phyloP scores from a whole-genome alignment of 2,329 filamentous ascomycete species.

The Venturia nashicola region DNA sequence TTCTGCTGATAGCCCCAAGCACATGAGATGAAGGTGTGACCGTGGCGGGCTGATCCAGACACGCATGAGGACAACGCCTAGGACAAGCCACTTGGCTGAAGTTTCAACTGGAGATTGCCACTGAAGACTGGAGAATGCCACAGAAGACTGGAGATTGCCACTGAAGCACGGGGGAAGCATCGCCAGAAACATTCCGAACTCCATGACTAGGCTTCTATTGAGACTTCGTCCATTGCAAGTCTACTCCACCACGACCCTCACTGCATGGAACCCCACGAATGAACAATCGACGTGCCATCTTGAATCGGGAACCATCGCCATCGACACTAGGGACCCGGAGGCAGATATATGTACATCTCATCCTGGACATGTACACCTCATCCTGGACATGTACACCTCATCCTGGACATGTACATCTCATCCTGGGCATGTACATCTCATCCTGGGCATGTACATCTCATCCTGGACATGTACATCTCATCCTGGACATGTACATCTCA shows the following conservation, averaged over 20 bases:
- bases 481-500: neutral
- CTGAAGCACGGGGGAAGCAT: neutral
- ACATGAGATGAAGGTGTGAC: neutral
- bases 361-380: neutral
- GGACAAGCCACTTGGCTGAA: neutral
- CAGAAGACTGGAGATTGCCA: neutral
- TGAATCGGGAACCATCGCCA: neutral
- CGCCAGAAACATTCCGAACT: neutral
- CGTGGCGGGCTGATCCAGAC: neutral
- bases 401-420: neutral
- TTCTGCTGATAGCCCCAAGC: neutral
- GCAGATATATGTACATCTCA: neutral
- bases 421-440: neutral
- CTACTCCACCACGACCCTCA: neutral
- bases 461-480: neutral
- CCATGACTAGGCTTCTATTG: too few species aligned
- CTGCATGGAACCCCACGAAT: neutral
- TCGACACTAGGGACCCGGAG: neutral
- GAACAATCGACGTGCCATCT: neutral
- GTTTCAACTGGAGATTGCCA: neutral
- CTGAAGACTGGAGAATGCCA: too few species aligned
- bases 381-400: neutral
- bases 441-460: neutral
- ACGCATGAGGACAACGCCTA: neutral
- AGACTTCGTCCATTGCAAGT: neutral